Evolutionary conservation across 495 filamentous ascomycete genomes (phyloP).

Genomic region (Collariella sp.): DNA sequence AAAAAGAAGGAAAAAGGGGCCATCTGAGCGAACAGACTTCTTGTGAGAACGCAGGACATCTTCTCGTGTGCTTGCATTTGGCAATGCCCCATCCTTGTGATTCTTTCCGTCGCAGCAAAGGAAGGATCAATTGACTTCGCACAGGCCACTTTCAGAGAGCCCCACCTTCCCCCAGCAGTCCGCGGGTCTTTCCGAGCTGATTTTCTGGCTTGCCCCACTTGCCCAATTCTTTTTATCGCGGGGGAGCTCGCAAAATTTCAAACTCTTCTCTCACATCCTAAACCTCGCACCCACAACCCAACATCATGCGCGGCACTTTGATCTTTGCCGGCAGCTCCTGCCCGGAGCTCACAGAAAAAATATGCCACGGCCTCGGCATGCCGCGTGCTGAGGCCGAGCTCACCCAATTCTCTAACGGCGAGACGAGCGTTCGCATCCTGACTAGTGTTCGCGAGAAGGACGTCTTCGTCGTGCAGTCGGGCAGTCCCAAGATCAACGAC

Average conservation of each 20-base stretch:
- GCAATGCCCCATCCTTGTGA: no score
- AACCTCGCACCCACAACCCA: not conserved
- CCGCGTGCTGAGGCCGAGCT: conserved; percentile 48
- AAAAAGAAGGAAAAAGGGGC: no score
- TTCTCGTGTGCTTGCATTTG: no score
- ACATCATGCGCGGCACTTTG: conserved; percentile 45
- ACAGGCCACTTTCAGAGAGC: no score
- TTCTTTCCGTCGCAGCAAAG: no score
- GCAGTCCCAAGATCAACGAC: conserved; percentile 94
- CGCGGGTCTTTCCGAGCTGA: not conserved
- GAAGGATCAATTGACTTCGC: no score
- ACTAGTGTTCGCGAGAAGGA: conserved; percentile 95
- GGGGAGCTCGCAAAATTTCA: not conserved
- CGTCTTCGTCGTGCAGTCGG: conserved; percentile 97
- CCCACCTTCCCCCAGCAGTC: not conserved
- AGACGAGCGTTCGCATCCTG: conserved; percentile 90
- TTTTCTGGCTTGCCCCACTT: conserved; percentile 5
- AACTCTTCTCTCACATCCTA: conserved; percentile 2
- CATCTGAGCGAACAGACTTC: no score
- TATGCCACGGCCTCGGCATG: conserved; percentile 54
- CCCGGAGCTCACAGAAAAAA: conserved; percentile 46
- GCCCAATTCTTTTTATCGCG: conserved; percentile 5
- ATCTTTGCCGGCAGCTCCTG: conserved; percentile 51
- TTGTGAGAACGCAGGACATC: no score
- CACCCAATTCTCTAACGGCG: conserved; percentile 62